Evolutionary conservation across 306 rosid genomes (phyloP).

Genomic region (Inga oerstediana): DNA sequence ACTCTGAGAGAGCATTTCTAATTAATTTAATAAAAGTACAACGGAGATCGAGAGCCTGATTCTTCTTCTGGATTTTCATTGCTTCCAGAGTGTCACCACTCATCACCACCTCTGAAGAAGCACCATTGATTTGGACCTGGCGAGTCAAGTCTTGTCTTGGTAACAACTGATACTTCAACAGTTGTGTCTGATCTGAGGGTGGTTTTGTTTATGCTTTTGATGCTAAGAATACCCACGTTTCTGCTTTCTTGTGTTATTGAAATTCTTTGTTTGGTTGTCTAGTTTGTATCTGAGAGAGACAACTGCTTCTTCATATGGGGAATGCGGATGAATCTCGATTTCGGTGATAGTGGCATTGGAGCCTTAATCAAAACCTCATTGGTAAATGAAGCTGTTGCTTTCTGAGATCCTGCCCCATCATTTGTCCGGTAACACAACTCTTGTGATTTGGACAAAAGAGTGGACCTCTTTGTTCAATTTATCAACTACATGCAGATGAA

Average conservation of each 20-base stretch:
- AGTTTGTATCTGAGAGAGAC: not conserved
- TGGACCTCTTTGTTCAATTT: constrained; percentile 7
- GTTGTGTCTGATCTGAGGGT: constrained; percentile 31
- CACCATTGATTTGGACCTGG: constrained; percentile 43
- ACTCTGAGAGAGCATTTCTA: constrained; percentile 35
- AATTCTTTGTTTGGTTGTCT: constrained; percentile 22
- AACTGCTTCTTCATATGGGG: constrained; percentile 47
- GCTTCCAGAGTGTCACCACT: constrained; percentile 42
- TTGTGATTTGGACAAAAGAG: constrained; percentile 27
- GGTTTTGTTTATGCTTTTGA: constrained; percentile 29
- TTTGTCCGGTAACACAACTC: constrained; percentile 50
- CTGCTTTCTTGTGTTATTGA: constrained; percentile 15
- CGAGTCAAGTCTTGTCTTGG: constrained; percentile 18
- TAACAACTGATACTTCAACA: constrained; percentile 31
- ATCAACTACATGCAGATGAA: constrained; percentile 20
- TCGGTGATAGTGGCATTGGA: constrained; percentile 35
- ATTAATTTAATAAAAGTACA: constrained; percentile 43
- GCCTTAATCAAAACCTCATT: constrained; percentile 20
- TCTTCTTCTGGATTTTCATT: constrained; percentile 49
- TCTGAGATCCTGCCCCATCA: constrained; percentile 49
- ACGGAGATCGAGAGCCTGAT: constrained; percentile 17
- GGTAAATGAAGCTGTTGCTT: constrained; percentile 58
- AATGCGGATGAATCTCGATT: constrained; percentile 44
- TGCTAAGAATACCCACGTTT: constrained; percentile 1
- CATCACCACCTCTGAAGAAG: constrained; percentile 38